Evolutionary conservation across 805 yeast genomes (phyloP).

Genomic region (Candida pseudofarinosa): DNA sequence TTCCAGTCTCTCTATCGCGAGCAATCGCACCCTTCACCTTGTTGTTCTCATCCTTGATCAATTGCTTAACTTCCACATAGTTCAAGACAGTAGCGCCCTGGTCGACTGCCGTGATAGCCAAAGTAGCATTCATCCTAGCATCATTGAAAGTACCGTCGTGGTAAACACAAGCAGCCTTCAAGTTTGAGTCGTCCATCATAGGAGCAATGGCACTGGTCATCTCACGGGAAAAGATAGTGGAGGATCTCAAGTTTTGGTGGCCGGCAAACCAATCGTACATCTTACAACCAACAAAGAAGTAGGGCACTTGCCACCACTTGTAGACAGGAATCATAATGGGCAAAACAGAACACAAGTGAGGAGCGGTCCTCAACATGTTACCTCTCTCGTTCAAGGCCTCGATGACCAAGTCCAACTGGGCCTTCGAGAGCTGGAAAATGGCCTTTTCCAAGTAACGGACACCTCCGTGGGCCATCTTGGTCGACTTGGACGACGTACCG

Average conservation of each 20-base stretch:
- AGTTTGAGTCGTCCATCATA: conserved; percentile 69
- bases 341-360: conserved; percentile 78
- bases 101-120: conserved; percentile 81
- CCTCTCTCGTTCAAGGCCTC: conserved; percentile 88
- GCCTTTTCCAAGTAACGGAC: conserved; percentile 95
- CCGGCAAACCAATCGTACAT: conserved; percentile 94
- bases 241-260: conserved; percentile 71
- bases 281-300: conserved; percentile 87
- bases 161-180: conserved; percentile 89
- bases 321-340: conserved; percentile 97
- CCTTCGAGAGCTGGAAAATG: conserved; percentile 84
- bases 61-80: conserved; percentile 75
- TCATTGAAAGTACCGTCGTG: conserved; percentile 96
- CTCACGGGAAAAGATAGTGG: conserved; percentile 66
- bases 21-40: conserved; percentile 75
- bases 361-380: conserved; percentile 84
- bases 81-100: conserved; percentile 88
- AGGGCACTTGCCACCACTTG: conserved; percentile 93
- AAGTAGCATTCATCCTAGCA: conserved; percentile 80
- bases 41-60: conserved; percentile 59
- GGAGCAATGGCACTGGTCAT: conserved; percentile 76
- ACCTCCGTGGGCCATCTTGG: conserved; percentile 98
- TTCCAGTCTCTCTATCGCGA: conserved; percentile 64
- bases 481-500: conserved; percentile 90
- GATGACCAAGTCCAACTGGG: conserved; percentile 81